These are phyloP conservation scores for Blastomyces parvus DNA, from an alignment of 2,329 filamentous ascomycete genomes.

Conservation along the genomic window DNA sequence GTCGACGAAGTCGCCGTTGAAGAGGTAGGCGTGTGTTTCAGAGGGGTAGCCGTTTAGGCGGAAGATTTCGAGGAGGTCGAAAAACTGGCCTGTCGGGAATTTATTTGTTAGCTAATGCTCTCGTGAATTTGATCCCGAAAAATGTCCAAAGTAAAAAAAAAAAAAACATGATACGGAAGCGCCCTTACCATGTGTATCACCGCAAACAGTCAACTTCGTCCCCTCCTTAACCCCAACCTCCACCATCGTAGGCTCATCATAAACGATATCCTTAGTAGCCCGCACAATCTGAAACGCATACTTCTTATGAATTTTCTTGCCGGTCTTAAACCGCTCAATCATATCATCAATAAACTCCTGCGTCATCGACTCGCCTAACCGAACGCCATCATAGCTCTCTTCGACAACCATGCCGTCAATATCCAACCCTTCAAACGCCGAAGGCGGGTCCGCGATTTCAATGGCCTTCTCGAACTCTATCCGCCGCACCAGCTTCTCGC, in stretches of 20 bases:
- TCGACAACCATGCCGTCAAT: slow-evolving; percentile 78
- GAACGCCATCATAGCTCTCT: slow-evolving; percentile 71
- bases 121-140: neutral
- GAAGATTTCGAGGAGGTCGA: slow-evolving; percentile 95
- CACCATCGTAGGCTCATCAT: slow-evolving; percentile 93
- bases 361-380: slow-evolving; percentile 73
- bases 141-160: neutral
- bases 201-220: slow-evolving; percentile 81
- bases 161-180: slow-evolving; percentile 11
- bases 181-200: slow-evolving; percentile 78
- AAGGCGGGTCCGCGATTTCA: slow-evolving; percentile 83
- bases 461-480: slow-evolving; percentile 91
- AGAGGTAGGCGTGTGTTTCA: slow-evolving; percentile 85
- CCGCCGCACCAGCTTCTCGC: slow-evolving; percentile 87
- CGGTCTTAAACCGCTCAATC: slow-evolving; percentile 89
- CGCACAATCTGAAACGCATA: slow-evolving; percentile 96
- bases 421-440: slow-evolving; percentile 82
- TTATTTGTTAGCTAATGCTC: neutral
- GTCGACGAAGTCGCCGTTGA: slow-evolving; percentile 98
- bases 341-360: slow-evolving; percentile 96
- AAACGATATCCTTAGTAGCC: slow-evolving; percentile 78
- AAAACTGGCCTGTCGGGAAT: slow-evolving; percentile 69
- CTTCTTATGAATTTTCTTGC: slow-evolving; percentile 91
- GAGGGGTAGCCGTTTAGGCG: slow-evolving; percentile 74
- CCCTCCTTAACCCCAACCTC: slow-evolving; percentile 74